A percentile compares a stretch with the other conserved stretches of the same genome.
Evolutionary conservation across 2,329 filamentous ascomycete genomes (phyloP).

Genomic region (Aspergillus calidoustus): DNA sequence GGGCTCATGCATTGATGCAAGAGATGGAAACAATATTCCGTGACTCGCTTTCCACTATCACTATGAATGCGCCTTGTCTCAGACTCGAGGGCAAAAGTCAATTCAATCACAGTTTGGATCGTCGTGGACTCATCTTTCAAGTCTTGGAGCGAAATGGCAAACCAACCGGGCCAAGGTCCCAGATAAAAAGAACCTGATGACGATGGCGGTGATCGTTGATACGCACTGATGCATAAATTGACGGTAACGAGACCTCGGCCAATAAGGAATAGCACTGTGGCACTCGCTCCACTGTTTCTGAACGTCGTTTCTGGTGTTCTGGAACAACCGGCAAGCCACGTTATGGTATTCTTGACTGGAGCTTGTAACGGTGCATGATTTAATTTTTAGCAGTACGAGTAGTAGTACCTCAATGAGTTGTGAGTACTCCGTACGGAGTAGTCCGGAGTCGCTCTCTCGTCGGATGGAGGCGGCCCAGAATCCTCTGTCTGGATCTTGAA

Average conservation of each 20-base stretch:
- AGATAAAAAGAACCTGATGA: conserved; percentile 8
- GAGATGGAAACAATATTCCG: conserved; percentile 10
- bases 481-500: not conserved
- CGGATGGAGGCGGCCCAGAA: not conserved
- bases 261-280: not conserved
- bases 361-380: not conserved
- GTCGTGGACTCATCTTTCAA: not conserved
- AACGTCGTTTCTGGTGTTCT: conserved; percentile 13
- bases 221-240: conserved; percentile 8
- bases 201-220: conserved; percentile 14
- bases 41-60: not conserved
- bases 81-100: not conserved
- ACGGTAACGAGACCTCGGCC: conserved; percentile 1
- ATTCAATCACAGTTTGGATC: conserved; percentile 1
- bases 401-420: not conserved
- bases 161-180: conserved; percentile 8
- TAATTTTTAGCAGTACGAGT: not conserved
- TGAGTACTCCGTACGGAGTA: too few relatives aligned
- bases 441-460: not conserved
- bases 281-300: conserved; percentile 9
- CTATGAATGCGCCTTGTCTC: conserved; percentile 8
- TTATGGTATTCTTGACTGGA: not conserved
- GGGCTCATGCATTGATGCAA: conserved; percentile 1
- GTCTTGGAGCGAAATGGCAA: not conserved
- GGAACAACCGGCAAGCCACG: conserved; percentile 15